phyloP scores from a whole-genome alignment of 2,329 filamentous ascomycete genomes.

The Penicillium sp. region DNA sequence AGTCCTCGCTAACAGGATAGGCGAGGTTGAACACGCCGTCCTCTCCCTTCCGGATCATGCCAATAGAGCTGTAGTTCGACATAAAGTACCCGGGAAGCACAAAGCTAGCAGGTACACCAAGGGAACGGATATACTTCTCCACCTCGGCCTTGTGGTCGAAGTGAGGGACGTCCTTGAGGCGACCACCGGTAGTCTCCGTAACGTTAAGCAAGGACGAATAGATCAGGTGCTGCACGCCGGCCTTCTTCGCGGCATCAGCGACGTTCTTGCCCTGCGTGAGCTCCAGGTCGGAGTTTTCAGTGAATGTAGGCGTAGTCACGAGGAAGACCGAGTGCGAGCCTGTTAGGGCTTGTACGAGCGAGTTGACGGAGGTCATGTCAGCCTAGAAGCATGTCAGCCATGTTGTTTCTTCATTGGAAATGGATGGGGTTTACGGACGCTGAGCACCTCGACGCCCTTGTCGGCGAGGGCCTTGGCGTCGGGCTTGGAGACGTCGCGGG shows the following conservation, averaged over 20 bases:
- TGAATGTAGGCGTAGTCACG: constrained; percentile 51
- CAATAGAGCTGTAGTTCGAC: constrained; percentile 39
- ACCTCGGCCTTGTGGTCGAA: constrained; percentile 50
- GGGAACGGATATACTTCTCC: constrained; percentile 42
- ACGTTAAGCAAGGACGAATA: constrained; percentile 44
- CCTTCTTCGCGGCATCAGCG: constrained; percentile 43
- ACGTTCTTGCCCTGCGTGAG: constrained; percentile 43
- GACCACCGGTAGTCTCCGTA: constrained; percentile 38
- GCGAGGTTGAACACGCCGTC: constrained; percentile 34
- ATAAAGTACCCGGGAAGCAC: constrained; percentile 51
- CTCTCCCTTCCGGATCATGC: constrained; percentile 33
- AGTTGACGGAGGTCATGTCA: constrained; percentile 46
- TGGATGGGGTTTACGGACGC: not conserved
- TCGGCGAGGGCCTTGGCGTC: constrained; percentile 7
- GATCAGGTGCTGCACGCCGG: constrained; percentile 45
- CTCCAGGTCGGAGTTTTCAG: constrained; percentile 28
- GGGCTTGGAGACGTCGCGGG: constrained; percentile 11
- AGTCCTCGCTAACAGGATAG: constrained; percentile 31
- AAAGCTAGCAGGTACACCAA: constrained; percentile 45
- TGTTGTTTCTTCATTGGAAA: not conserved
- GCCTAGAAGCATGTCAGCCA: constrained; percentile 25
- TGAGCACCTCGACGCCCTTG: not conserved
- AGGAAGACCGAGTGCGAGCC: constrained; percentile 56
- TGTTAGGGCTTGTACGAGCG: constrained; percentile 48
- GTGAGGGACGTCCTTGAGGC: constrained; percentile 39